Evolutionary conservation across 1,139 yeast genomes (phyloP), one percentile per base, ranked within the genome.

Genomic region (Lodderomyces beijingensis): DNA sequence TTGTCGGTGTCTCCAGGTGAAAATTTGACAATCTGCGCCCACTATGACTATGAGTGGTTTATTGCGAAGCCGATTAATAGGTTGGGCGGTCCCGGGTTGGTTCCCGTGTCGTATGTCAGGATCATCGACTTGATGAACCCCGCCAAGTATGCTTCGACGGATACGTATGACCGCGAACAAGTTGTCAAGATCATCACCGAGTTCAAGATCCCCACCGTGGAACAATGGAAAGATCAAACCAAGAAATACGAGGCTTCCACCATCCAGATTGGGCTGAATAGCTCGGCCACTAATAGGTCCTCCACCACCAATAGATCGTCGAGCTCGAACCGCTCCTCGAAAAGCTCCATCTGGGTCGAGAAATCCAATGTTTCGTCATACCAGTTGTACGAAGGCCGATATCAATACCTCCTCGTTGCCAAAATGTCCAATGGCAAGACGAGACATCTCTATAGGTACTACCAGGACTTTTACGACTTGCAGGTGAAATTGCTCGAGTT

Each of bases 31-130:
- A 78, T 91, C 12, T 91, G 96, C 58, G 98, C 98, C 2, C 96
- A 89, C 58, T 94, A 91, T 51, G 91, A 87, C 39, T 86, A 72
- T 46, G 98, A 91, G 59, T 91, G 98, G 98, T 89, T 88, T 50
- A 93, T 91, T 38, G 97, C 97, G 10, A 91, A 91, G 55, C 96
- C 96, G 5, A 85, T 91, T 34, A 94, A 93, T 41, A 69, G 96
- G 34, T 67, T 91, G 32, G 98, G 98, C 11, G 98, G 97, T 0
- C 97, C 97, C 0, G 98, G 98, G 1, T 68, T 91, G 37, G 94
- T 91, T 9, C 98, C 98, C 0, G 93, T 86, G 3, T 77, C 87
- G 17, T 91, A 85, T 52, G 94, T 91, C 20, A 85, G 86, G 50
- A 75, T 91, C 30, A 77, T 91, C 27, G 95, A 91, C 54, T 72